These are phyloP conservation scores for Sphenostylis stenocarpa DNA, from an alignment of 306 rosid genomes.

Conservation along the genomic window DNA sequence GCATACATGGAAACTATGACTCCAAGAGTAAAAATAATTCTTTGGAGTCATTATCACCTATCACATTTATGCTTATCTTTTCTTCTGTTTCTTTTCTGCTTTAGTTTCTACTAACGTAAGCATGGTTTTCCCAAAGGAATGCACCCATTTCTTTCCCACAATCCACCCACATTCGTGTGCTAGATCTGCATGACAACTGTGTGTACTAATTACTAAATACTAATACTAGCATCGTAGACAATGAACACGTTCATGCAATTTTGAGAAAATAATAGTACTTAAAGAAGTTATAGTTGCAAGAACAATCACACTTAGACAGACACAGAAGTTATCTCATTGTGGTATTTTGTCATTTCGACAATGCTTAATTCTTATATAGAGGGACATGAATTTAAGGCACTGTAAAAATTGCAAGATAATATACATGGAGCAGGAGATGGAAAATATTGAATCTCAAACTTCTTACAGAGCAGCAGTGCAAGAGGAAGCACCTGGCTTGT, in stretches of 20 bases:
- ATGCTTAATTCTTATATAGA: not conserved
- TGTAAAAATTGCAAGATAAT: not conserved
- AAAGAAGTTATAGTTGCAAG: not conserved
- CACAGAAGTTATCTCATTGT: not conserved
- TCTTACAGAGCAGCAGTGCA: not conserved
- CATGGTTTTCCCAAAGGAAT: not conserved
- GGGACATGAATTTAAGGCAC: not conserved
- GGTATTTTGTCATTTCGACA: not conserved
- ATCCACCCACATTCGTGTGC: not conserved
- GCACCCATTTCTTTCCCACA: not conserved
- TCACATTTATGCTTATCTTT: not conserved
- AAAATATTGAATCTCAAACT: slow-evolving; percentile 45
- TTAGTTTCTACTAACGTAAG: not conserved
- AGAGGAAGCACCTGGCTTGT: slow-evolving; percentile 15
- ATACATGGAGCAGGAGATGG: slow-evolving; percentile 26
- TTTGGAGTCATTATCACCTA: not conserved
- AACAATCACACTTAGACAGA: not conserved
- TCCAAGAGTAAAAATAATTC: not conserved
- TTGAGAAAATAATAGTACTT: not conserved
- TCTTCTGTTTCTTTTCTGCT: not conserved
- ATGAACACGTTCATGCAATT: not conserved
- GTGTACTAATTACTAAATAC: not conserved
- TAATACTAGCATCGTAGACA: not conserved
- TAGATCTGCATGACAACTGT: not conserved
- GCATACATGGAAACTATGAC: not conserved